Base-by-base conservation (phyloP, 441 rosid species). In the Adansonia rubrostipa region DNA sequence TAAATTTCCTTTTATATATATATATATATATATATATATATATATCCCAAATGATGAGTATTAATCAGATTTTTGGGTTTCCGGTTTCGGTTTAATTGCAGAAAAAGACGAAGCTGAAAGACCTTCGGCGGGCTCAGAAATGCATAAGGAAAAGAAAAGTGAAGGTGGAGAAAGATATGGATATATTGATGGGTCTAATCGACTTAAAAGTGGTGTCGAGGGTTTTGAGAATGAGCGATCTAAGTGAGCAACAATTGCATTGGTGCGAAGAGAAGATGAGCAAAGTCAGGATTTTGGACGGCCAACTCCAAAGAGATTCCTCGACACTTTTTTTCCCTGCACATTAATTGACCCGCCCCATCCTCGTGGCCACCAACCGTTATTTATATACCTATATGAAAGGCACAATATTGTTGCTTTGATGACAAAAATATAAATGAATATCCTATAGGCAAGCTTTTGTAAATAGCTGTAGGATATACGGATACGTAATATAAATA, bases 241-340 rank as follows among this genome's bases (percentile, higher is more conserved):
- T 96, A 61, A 87, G 82, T 9, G 99, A 96, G 79, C 91, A 90
- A 76, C 91, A 89, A 76, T 71, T 92, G 78, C 97, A 96, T 74
- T 96, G 99, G 99, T 92, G 97, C 53, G 99, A 94, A 81, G 98
- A 85, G 82, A 96, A 94, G 87, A 94, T 92, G 97, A 94, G 93
- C 93, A 96, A 88, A 90, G 93, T 94, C 24, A 92, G 88, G 24
- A 78, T 93, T 28, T 56, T 76, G 73, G 92, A 86, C 62, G 95
- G 97, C 78, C 90, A 90, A 76, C 85, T 96, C 60, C 97, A 94
- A 83, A 90, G 98, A 90, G 98, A 96, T 78, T 88, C 96, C 70
- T 84, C 93, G 0, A 89, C 97, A 80, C 91, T 94, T 85, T 96
- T 96, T 80, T 96, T 92, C 88, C 97, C 97, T 44, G 89, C 98